A percentile compares a stretch with the other conserved stretches of the same genome.
Evolutionary conservation across 148 eudicot genomes (phyloP).

Genomic region (Polygonum aviculare): DNA sequence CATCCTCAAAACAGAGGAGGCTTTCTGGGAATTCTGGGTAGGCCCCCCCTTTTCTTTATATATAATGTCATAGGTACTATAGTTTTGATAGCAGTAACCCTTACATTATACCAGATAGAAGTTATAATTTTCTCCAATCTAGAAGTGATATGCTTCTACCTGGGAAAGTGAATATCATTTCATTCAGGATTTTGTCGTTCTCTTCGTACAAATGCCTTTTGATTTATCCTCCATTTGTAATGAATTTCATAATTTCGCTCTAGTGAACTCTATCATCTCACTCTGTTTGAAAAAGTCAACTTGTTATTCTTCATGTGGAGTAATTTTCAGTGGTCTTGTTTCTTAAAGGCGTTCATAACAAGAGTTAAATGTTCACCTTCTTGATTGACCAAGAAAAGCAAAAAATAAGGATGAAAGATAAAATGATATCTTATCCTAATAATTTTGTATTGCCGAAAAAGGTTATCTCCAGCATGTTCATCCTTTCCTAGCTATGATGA

Average conservation of each 20-base stretch:
- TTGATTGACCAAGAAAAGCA: not conserved
- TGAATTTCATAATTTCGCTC: not conserved
- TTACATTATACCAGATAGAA: not conserved
- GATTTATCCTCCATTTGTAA: not conserved
- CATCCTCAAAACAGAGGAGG: conserved; percentile 52
- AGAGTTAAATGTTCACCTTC: not conserved
- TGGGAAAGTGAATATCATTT: not conserved
- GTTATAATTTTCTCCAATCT: not conserved
- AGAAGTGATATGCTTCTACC: not conserved
- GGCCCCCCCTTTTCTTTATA: not conserved
- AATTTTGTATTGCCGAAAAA: not conserved
- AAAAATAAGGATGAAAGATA: not conserved
- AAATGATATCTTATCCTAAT: not conserved
- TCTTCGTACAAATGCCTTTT: not conserved
- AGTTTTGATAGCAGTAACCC: not conserved
- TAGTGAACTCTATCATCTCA: not conserved
- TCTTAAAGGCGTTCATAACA: not conserved
- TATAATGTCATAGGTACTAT: not conserved
- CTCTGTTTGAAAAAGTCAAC: not conserved
- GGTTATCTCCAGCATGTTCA: not conserved
- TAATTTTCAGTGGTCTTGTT: not conserved
- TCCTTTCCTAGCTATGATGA: not conserved
- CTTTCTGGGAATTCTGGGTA: conserved; percentile 46
- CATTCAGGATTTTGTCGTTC: not conserved
- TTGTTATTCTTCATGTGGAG: not conserved